Percentiles rank a stretch among this genome's conserved stretches.
phyloP scores from a whole-genome alignment of 495 filamentous ascomycete species.

The Pseudotulostoma volvatum region DNA sequence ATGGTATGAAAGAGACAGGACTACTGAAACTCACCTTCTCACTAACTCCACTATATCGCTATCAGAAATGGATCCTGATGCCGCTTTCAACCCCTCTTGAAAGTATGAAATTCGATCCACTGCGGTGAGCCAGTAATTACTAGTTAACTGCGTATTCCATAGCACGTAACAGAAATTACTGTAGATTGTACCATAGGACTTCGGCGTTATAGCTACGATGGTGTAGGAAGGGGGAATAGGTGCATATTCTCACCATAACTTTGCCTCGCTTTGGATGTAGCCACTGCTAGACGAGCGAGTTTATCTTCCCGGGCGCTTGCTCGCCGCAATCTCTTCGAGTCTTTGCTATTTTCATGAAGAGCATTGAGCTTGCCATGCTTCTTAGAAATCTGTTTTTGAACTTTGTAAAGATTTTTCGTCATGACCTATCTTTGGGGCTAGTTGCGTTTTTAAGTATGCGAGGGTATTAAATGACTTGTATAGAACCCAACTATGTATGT shows the following conservation, averaged over 20 bases:
- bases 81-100: conserved; percentile 42
- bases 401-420: conserved; percentile 60
- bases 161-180: neutral
- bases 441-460: conserved; percentile 1
- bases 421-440: too few species aligned
- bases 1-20: conserved; percentile 1
- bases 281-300: conserved; percentile 44
- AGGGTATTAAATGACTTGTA: too few species aligned
- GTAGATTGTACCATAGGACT: too few species aligned
- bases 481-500: too few species aligned
- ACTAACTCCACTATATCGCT: conserved; percentile 46
- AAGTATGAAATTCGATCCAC: conserved; percentile 62
- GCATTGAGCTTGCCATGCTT: conserved; percentile 47
- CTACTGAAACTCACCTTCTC: conserved; percentile 36
- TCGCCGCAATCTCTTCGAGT: conserved; percentile 55
- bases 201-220: too few species aligned
- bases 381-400: conserved; percentile 71
- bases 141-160: neutral
- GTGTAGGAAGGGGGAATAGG: neutral
- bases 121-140: conserved; percentile 18
- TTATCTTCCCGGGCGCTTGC: conserved; percentile 63
- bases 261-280: conserved; percentile 48
- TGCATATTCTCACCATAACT: conserved; percentile 39
- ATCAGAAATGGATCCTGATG: conserved; percentile 35
- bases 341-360: conserved; percentile 70